These are phyloP conservation scores for Pseudotsuga menziesii DNA, from an alignment of 75 land plant species.

Conservation along the genomic window DNA sequence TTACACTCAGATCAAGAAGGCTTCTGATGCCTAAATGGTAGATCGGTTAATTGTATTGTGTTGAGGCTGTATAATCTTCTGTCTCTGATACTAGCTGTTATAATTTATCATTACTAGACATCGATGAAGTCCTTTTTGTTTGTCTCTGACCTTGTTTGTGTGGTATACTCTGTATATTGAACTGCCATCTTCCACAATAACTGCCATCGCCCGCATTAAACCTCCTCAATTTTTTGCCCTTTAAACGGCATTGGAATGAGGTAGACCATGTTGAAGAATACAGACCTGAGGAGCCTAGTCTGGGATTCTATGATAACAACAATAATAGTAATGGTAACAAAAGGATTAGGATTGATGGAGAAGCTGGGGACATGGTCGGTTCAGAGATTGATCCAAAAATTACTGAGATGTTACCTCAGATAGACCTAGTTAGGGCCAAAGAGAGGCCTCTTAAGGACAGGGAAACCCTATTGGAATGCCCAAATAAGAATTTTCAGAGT, in stretches of 20 bases:
- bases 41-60: too few species aligned
- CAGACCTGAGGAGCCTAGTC: slow-evolving; percentile 21
- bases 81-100: too few species aligned
- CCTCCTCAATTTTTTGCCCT: not conserved
- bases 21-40: too few species aligned
- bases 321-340: slow-evolving; percentile 3
- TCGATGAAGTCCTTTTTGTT: too few species aligned
- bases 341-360: slow-evolving; percentile 1
- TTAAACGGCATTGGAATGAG: too few species aligned
- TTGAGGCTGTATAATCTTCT: too few species aligned
- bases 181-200: too few species aligned
- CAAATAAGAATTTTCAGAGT: slow-evolving; percentile 43
- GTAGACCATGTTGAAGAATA: slow-evolving; percentile 16
- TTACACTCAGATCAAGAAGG: too few species aligned
- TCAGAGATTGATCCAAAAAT: not conserved
- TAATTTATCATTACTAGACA: too few species aligned
- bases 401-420: slow-evolving; percentile 5
- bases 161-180: not conserved
- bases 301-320: slow-evolving; percentile 12
- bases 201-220: too few species aligned
- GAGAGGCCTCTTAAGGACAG: slow-evolving; percentile 50
- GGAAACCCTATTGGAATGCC: slow-evolving; percentile 46
- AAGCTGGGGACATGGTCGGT: not conserved
- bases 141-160: not conserved
- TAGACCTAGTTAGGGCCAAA: slow-evolving; percentile 30